Conservation (phyloP, 2,329 filamentous ascomycete genomes). For the Colletotrichum tropicale region DNA sequence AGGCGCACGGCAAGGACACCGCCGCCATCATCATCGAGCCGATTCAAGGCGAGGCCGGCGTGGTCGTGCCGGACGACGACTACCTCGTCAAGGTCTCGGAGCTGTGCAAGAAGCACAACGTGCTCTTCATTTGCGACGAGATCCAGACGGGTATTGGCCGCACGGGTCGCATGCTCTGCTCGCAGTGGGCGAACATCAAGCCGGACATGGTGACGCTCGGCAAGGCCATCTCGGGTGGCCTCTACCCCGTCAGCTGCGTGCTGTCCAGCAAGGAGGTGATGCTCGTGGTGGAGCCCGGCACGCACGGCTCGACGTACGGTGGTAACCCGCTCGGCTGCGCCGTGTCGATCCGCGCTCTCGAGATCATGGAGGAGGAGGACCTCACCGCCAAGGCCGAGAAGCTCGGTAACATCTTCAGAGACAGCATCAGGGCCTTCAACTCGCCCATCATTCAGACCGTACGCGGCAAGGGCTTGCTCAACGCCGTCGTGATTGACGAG, state of each 20-base stretch:
- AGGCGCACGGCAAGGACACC: slow-evolving; percentile 81
- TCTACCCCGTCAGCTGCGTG: slow-evolving; percentile 98
- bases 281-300: slow-evolving; percentile 94
- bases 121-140: slow-evolving; percentile 95
- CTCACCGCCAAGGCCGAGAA: slow-evolving; percentile 78
- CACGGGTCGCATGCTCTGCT: slow-evolving; percentile 92
- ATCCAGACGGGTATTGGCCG: slow-evolving; percentile 98
- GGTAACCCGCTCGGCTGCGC: slow-evolving; percentile 96
- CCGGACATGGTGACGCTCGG: slow-evolving; percentile 94
- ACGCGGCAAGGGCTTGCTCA: slow-evolving; percentile 91
- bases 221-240: slow-evolving; percentile 96
- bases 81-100: slow-evolving; percentile 82
- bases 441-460: slow-evolving; percentile 82
- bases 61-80: slow-evolving; percentile 89
- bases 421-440: slow-evolving; percentile 76
- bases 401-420: slow-evolving; percentile 82
- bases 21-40: slow-evolving; percentile 95
- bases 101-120: slow-evolving; percentile 94
- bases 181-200: slow-evolving; percentile 93
- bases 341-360: slow-evolving; percentile 91
- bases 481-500: slow-evolving; percentile 96
- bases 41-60: slow-evolving; percentile 96
- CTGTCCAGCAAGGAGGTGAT: slow-evolving; percentile 89
- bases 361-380: slow-evolving; percentile 91
- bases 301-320: slow-evolving; percentile 97